phyloP scores from a whole-genome alignment of 352 stramenopile species.

The Phytophthora meadii region DNA sequence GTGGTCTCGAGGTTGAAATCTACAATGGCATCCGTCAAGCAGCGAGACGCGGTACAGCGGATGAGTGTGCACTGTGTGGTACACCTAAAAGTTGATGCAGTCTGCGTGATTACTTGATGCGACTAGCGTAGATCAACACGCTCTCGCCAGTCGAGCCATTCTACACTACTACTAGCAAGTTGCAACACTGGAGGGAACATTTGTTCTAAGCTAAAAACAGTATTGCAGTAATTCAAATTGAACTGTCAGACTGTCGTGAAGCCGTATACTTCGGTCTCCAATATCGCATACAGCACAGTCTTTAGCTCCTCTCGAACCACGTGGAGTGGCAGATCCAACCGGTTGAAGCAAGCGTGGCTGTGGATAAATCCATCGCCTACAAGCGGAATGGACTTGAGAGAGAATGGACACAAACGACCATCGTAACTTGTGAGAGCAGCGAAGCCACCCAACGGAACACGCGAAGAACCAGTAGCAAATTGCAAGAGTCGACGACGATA shows the following conservation, averaged over 20 bases:
- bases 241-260: slow-evolving; percentile 56
- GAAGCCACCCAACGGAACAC: slow-evolving; percentile 58
- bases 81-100: background rate
- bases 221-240: background rate
- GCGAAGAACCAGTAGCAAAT: slow-evolving; percentile 63
- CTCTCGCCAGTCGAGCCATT: background rate
- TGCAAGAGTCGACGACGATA: slow-evolving; percentile 56
- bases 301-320: slow-evolving; percentile 79
- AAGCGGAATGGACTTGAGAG: slow-evolving; percentile 42
- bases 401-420: slow-evolving; percentile 55
- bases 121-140: background rate
- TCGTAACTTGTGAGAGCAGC: slow-evolving; percentile 56
- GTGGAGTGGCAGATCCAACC: slow-evolving; percentile 95
- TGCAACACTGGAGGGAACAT: too few species aligned
- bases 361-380: slow-evolving; percentile 47
- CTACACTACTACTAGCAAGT: too few species aligned
- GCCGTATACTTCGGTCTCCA: slow-evolving; percentile 60
- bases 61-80: slow-evolving; percentile 20
- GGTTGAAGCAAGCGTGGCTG: slow-evolving; percentile 75
- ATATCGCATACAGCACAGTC: slow-evolving; percentile 48
- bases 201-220: too few species aligned
- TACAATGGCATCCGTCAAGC: slow-evolving; percentile 10
- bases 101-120: background rate
- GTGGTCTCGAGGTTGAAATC: slow-evolving; percentile 2
- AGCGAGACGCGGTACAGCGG: slow-evolving; percentile 3